phyloP scores from a whole-genome alignment of 2,329 filamentous ascomycete species.

The Aspergillus sp. region DNA sequence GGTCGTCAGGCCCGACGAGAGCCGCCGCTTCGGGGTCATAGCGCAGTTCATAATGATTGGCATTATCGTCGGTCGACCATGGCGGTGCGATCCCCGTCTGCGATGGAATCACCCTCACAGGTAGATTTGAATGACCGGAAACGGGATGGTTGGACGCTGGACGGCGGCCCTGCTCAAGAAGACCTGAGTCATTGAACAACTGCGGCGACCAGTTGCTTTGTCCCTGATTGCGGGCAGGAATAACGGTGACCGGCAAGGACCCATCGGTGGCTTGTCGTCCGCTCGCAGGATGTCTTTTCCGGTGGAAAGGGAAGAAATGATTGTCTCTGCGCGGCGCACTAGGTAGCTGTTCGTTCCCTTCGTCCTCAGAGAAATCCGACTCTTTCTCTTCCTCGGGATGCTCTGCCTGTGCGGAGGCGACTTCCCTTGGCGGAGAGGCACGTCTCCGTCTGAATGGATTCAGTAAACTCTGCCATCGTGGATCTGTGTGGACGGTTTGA shows the following conservation, averaged over 20 bases:
- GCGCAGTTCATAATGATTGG: conserved; percentile 24
- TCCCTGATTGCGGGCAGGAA: conserved; percentile 51
- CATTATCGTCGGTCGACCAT: conserved; percentile 44
- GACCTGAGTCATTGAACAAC: conserved; percentile 18
- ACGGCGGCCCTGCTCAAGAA: conserved; percentile 14
- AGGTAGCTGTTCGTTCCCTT: conserved; percentile 38
- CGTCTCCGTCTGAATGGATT: conserved; percentile 55
- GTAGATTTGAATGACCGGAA: conserved; percentile 21
- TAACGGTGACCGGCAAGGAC: conserved; percentile 52
- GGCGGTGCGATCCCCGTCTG: conserved; percentile 46
- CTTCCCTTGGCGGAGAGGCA: conserved; percentile 53
- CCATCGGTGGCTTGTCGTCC: conserved; percentile 30
- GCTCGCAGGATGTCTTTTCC: conserved; percentile 36
- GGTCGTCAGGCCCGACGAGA: conserved; percentile 24
- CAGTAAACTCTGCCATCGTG: conserved; percentile 45
- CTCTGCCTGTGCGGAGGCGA: conserved; percentile 50
- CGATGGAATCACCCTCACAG: conserved; percentile 55
- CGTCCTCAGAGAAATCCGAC: conserved; percentile 16
- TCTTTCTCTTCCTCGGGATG: conserved; percentile 12
- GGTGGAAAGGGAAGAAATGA: conserved; percentile 43
- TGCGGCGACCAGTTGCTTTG: conserved; percentile 51
- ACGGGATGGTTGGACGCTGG: conserved; percentile 6
- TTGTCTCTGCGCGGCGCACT: conserved; percentile 39
- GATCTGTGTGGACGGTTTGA: conserved; percentile 25
- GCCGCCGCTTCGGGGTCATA: conserved; percentile 36